A percentile compares a stretch with the other conserved stretches of the same genome.
phyloP scores from a whole-genome alignment of 2,329 filamentous ascomycete species.

The Rachicladosporium sp. region DNA sequence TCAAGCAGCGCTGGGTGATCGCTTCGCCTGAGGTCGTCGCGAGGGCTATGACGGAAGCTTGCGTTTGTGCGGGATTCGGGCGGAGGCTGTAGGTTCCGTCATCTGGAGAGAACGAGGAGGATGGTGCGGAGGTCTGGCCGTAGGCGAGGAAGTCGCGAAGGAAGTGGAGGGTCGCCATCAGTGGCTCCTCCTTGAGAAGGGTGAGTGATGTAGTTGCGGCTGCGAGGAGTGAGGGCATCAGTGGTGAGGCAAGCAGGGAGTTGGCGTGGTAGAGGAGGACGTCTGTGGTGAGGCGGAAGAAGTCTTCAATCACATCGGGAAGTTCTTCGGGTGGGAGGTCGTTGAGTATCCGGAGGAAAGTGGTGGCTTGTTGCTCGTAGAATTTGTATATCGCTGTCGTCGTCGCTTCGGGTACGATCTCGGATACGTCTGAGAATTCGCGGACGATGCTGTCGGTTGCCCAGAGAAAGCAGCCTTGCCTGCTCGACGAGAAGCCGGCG shows the following conservation, averaged over 20 bases:
- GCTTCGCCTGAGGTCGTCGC: constrained; percentile 55
- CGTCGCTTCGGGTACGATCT: constrained; percentile 69
- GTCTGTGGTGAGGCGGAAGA: constrained; percentile 86
- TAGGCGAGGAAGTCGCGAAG: constrained; percentile 84
- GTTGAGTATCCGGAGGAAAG: constrained; percentile 79
- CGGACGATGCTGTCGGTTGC: constrained; percentile 88
- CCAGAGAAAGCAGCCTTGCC: constrained; percentile 97
- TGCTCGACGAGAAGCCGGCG: constrained; percentile 68
- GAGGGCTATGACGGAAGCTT: constrained; percentile 59
- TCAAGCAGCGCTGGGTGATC: constrained; percentile 78
- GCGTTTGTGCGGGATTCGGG: constrained; percentile 56
- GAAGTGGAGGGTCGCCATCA: constrained; percentile 87
- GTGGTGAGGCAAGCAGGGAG: constrained; percentile 63
- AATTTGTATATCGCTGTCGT: constrained; percentile 84
- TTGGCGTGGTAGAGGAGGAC: constrained; percentile 86
- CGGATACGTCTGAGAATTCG: constrained; percentile 85
- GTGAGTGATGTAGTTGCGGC: constrained; percentile 78
- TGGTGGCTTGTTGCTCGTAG: constrained; percentile 84
- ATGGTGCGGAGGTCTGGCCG: constrained; percentile 57
- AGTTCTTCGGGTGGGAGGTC: constrained; percentile 67
- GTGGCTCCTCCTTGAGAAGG: constrained; percentile 79
- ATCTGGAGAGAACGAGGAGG: constrained; percentile 47
- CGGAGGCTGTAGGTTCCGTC: constrained; percentile 29
- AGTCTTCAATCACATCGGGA: constrained; percentile 84
- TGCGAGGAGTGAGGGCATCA: constrained; percentile 73